Base-by-base conservation (phyloP, 768 basidiomycete genomes). In the Tylopilus rubrobrunneus region DNA sequence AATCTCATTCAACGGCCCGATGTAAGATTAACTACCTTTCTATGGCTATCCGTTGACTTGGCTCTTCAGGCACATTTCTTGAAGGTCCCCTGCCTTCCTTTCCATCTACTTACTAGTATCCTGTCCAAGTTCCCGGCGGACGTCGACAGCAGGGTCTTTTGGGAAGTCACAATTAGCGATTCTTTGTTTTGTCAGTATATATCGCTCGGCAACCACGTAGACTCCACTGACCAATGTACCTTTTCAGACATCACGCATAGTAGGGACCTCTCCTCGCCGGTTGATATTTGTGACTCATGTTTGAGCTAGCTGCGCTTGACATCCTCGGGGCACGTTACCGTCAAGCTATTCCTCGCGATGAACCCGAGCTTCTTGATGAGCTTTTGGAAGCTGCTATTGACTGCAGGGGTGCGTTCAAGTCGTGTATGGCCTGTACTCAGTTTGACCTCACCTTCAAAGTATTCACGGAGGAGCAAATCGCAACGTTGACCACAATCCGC, bases 71-170 rank as follows among this genome's bases (percentile, higher is more conserved):
- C 88, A 17, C 91, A 90, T 66, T 93, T 92, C 75, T 74, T 93
- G 61, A 93, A 93, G 73, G 87, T 87, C 27, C 85, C 89, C 3
- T 85, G 81, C 3, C 76, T 93, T 42, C 91, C 91, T 0, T 92
- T 88, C 74, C 82, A 91, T 66, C 82, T 79, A n/a, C 76, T 93
- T 43, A 77, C 84, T 55, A 86, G 86, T 55, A 77, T 90, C 49
- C 65, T 92, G 55, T 80, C 78, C 59, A 92, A 91, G 70, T 89
- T 92, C 71, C 91, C 90, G 1, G 72, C 78, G 25, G 88, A 91
- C 58, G 74, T 81, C 23, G 88, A 91, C 57, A 87, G 87, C 55
- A 78, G 84, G 23, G 83, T 87, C 4, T 89, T 89, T 62, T 90
- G 87, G 86, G 81, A 82, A 43, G 71, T 74, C 36, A 67, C 69